Evolutionary conservation across 768 basidiomycete species (phyloP), one percentile per base, ranked within the genome.

Genomic region (Podaxis sp.): DNA sequence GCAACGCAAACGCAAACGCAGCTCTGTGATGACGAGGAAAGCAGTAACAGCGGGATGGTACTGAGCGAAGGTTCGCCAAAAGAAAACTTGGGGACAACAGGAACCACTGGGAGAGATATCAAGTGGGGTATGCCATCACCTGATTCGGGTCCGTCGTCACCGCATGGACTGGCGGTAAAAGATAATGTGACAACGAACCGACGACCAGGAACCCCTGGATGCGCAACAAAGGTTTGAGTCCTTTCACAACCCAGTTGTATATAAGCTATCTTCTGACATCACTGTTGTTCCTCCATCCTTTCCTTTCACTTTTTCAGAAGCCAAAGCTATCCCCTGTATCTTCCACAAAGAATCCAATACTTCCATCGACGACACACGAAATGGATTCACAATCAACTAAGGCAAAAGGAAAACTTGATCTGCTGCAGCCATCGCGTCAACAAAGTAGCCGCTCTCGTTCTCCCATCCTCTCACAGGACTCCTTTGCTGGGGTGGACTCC

Each of bases 1-100:
- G 64, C 71, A 7, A 84, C 83, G 1, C 82, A 86, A 65, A 80
- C 83, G 0, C 82, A 87, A 63, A 78, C 78, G 0, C 81, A 81
- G 62, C 63, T 68, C 13, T 53, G 70, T 7, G 72, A 70, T 32
- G 72, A 74, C 4, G 74, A 75, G 35, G 69, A 73, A 16, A 68
- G 71, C 2, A 57, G 61, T 1, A 71, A 71, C 36, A 21, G 28
- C 32, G 50, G 38, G 4, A 7, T 61, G 13, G 18, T 27, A 25
- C 16, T 40, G n/a, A 50, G 18, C 36, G 77, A 74, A 57, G 77
- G 79, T 23, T 83, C 81, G 0, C 85, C 83, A 68, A 82, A 84
- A 68, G 85, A 85, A 71, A 83, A 82, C 61, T 72, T 78, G 28
- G 69, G 66, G 11, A 54, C 67, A 7, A 21, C 37, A 38, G 40